Base-by-base conservation (phyloP, 1,139 yeast genomes). In the Sugiyamaella pinicola region DNA sequence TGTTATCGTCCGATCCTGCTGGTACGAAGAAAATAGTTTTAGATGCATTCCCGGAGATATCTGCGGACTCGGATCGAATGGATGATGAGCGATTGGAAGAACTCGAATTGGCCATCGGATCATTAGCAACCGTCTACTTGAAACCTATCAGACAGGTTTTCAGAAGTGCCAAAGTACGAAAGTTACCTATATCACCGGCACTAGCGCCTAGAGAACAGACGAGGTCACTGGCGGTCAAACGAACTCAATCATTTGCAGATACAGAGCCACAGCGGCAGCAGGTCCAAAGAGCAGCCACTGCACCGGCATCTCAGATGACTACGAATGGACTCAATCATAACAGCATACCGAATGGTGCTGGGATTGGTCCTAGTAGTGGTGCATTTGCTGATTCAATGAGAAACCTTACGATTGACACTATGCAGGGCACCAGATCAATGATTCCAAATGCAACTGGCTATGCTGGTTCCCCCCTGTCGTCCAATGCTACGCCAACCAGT, bases 91-190 rank as follows among this genome's bases (percentile, higher is more conserved):
- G 86, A 10, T 69, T 90, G 44, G 95, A 88, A 62, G 97, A 91
- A 64, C 73, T 91, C 52, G 96, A 88, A 61, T 74, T 91, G 59
- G 84, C 82, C 58, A 83, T 91, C 38, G 97, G 97, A 0, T 75
- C 90, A 0, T 72, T 91, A 52, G 91, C 96, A 0, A 85, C 96
- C 0, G 83, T 91, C 24, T 91, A 90, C 63, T 73, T 90, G 60
- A 87, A 89, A 62, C 96, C 97, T 0, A 85, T 88, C 4, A 79
- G 79, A 21, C 87, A 82, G 59, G 90, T 91, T 1, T 90, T 91
- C 72, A 73, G 96, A 39, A 71, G 80, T 40, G 79, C 90, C 1
- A 84, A 80, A 59, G 71, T 78, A 3, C 83, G 78, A 54, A 65
- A 68, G 18, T 69, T 91, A 28, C 76, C 81, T 0, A 66, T 69